Conservation (phyloP, 2,329 filamentous ascomycete genomes). For the Stagonosporopsis cucurbitacearum region DNA sequence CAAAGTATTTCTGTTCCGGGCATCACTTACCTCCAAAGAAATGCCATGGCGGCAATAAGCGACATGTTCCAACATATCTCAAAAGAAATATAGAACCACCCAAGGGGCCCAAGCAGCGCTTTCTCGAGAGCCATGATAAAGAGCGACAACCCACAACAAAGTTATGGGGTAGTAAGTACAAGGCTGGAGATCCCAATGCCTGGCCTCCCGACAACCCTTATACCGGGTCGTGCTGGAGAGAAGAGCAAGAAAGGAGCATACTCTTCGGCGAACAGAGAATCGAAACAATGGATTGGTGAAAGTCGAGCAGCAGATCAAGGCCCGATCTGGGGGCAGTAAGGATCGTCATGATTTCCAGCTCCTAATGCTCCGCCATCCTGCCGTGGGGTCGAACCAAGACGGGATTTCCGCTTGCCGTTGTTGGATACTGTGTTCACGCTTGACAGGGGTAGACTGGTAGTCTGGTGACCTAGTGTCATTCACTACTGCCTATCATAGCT, state of each 20-base stretch:
- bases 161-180: constrained; percentile 8
- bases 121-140: constrained; percentile 16
- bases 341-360: constrained; percentile 13
- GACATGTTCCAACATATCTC: constrained; percentile 16
- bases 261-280: constrained; percentile 8
- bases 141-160: constrained; percentile 13
- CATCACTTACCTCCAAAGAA: constrained; percentile 25
- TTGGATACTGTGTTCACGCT: constrained; percentile 7
- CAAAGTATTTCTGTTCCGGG: background rate
- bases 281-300: background rate
- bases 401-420: constrained; percentile 11
- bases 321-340: background rate
- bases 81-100: constrained; percentile 22
- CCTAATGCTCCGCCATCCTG: constrained; percentile 6
- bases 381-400: constrained; percentile 9
- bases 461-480: constrained; percentile 9
- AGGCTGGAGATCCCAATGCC: constrained; percentile 7
- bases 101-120: constrained; percentile 18
- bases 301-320: constrained; percentile 8
- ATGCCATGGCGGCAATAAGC: constrained; percentile 19
- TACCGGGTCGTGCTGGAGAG: constrained; percentile 3
- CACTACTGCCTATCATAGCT: constrained; percentile 1
- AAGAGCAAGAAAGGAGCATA: constrained; percentile 10
- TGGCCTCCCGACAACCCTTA: constrained; percentile 15
- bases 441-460: constrained; percentile 8